Evolutionary conservation across 352 stramenopile genomes (phyloP), one percentile per base, ranked within the genome.

Genomic region (Phytophthora macrochlamydospora): DNA sequence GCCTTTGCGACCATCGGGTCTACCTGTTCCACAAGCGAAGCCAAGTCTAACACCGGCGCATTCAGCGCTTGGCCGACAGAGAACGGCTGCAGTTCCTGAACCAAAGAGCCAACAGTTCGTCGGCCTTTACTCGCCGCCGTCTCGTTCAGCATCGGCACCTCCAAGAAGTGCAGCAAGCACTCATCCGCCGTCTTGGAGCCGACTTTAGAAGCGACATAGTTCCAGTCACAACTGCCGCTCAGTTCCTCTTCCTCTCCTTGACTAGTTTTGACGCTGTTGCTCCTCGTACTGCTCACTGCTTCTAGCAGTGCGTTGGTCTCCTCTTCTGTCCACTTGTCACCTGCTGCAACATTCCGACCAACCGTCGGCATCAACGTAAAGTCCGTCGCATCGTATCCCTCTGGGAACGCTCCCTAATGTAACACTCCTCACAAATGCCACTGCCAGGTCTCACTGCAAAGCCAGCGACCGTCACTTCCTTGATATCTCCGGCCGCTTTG

Each of bases 151-250:
- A 95, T 65, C 8, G 85, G 82, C 52, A 92, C 59, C 67, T 92
- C 76, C 8, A 95, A 71, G 18, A 95, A 95, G 37, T 89, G 85
- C 50, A 92, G 56, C 58, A 95, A 65, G 51, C 85, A 95, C 50
- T 92, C 81, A n/a, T 92, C 77, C 3, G 85, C 78, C 13, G 78
- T 86, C 67, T 92, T 93, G 7, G 70, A 81, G 43, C 74, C 71
- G 7, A 95, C 76, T 44, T 86, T 87, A n/a, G 69, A 73, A 2
- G 84, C 83, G 32, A 95, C 79, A 43, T 79, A 74, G 56, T 92
- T 92, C 87, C 87, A 95, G 64, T 95, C 85, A 56, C 83, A 89
- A 38, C 62, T 79, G 5, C 83, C 69, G 14, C 78, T 61, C 18
- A 71, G 57, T 31, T 78, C 18, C 18, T 24, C 54, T 2, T 73